phyloP scores from a whole-genome alignment of 306 rosid genomes.

The Vachellia collinsii region DNA sequence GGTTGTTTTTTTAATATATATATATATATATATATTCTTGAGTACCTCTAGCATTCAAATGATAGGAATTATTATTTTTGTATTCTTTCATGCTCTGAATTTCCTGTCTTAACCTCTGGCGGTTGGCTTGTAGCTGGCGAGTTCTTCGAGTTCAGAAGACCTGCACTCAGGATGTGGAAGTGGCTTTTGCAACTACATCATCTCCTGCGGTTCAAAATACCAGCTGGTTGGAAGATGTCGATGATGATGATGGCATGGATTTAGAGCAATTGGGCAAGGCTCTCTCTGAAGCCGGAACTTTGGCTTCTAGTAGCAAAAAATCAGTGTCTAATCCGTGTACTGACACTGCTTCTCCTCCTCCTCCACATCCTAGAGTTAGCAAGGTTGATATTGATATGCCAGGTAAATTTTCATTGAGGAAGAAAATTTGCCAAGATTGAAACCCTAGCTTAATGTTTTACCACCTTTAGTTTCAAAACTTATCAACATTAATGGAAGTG shows the following conservation, averaged over 20 bases:
- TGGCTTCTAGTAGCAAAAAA: slow-evolving; percentile 57
- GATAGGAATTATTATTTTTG: not conserved
- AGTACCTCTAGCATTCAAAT: not conserved
- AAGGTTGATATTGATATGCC: slow-evolving; percentile 46
- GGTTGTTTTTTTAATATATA: slow-evolving; percentile 47
- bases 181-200: slow-evolving; percentile 20
- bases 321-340: slow-evolving; percentile 27
- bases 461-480: not conserved
- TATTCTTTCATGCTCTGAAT: slow-evolving; percentile 13
- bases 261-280: slow-evolving; percentile 67
- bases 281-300: slow-evolving; percentile 54
- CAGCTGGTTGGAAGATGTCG: slow-evolving; percentile 40
- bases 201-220: slow-evolving; percentile 33
- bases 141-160: slow-evolving; percentile 74
- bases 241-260: slow-evolving; percentile 52
- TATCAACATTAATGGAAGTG: not conserved
- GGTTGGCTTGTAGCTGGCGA: slow-evolving; percentile 53
- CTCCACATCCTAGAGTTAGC: slow-evolving; percentile 36
- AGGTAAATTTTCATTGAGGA: slow-evolving; percentile 45
- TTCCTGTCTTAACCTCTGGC: not conserved
- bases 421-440: not conserved
- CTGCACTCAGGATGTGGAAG: slow-evolving; percentile 35
- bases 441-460: not conserved
- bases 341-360: slow-evolving; percentile 30
- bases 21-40: no score